Evolutionary conservation across 495 filamentous ascomycete genomes (phyloP).

Genomic region (Penicillium tannophilum): DNA sequence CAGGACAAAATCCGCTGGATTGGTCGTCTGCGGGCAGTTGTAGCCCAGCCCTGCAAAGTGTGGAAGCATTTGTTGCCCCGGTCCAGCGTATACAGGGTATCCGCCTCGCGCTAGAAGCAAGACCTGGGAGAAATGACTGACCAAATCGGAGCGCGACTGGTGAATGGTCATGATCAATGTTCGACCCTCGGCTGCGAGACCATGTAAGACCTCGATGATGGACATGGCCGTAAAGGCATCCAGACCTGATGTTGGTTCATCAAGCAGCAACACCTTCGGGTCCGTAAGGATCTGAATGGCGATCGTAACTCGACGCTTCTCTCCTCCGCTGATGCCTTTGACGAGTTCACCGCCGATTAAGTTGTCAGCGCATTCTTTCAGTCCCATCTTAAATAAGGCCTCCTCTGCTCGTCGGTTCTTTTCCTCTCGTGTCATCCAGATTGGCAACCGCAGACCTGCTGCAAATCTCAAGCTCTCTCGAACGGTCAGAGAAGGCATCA

Average conservation of each 20-base stretch:
- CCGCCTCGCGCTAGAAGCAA: slow-evolving; percentile 71
- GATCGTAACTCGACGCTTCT: slow-evolving; percentile 74
- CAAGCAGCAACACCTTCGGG: slow-evolving; percentile 67
- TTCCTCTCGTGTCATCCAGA: slow-evolving; percentile 64
- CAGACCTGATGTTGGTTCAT: slow-evolving; percentile 75
- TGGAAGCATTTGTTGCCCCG: slow-evolving; percentile 62
- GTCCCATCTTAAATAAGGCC: slow-evolving; percentile 69
- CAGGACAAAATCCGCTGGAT: slow-evolving; percentile 75
- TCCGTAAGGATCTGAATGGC: slow-evolving; percentile 76
- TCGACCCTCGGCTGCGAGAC: slow-evolving; percentile 70
- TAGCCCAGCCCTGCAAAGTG: slow-evolving; percentile 63
- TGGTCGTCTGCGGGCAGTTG: slow-evolving; percentile 64
- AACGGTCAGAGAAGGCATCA: slow-evolving; percentile 73
- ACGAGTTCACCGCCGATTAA: slow-evolving; percentile 67
- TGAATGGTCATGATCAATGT: slow-evolving; percentile 75
- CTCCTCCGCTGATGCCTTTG: slow-evolving; percentile 78
- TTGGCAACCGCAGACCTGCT: slow-evolving; percentile 66
- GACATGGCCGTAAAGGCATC: slow-evolving; percentile 77
- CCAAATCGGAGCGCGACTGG: slow-evolving; percentile 72
- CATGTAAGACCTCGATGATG: slow-evolving; percentile 69
- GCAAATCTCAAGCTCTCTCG: slow-evolving; percentile 71
- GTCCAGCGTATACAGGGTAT: slow-evolving; percentile 65
- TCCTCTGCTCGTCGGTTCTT: slow-evolving; percentile 69
- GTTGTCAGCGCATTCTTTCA: slow-evolving; percentile 77
- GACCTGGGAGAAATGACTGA: slow-evolving; percentile 67